A percentile compares a stretch with the other conserved stretches of the same genome.
Conservation (phyloP, 2,329 filamentous ascomycete species). For the Apiospora hydei region DNA sequence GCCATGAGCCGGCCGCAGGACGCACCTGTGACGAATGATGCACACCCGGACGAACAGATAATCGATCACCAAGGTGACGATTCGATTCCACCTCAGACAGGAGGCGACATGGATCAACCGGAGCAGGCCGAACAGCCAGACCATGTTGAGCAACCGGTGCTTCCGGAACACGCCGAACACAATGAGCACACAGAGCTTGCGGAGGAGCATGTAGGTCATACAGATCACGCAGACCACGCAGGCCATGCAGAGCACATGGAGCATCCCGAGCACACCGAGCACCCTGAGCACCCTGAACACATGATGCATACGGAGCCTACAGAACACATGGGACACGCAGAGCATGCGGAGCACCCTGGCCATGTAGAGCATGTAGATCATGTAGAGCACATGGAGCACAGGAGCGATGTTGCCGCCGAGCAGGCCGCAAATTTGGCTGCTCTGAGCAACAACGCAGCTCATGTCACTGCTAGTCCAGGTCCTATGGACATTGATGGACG, state of each 20-base stretch:
- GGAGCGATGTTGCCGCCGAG: conserved; percentile 53
- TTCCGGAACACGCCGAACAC: conserved; percentile 13
- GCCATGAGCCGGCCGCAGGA: conserved; percentile 65
- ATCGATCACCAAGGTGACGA: conserved; percentile 17
- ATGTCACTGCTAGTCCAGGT: conserved; percentile 58
- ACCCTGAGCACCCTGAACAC: not conserved
- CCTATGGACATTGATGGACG: conserved; percentile 63
- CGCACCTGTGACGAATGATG: conserved; percentile 37
- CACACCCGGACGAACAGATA: conserved; percentile 3
- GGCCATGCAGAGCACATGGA: not conserved
- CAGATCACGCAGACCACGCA: not conserved
- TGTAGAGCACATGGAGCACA: conserved; percentile 37
- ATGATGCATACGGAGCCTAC: conserved; percentile 27
- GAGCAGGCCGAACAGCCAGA: not conserved
- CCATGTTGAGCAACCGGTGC: not conserved
- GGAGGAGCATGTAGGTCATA: not conserved
- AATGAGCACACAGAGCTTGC: not conserved
- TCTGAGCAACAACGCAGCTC: conserved; percentile 47
- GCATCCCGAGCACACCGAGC: not conserved
- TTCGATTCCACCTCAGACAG: not conserved
- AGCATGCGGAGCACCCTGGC: conserved; percentile 33
- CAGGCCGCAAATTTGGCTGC: conserved; percentile 49
- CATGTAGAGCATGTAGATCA: conserved; percentile 40
- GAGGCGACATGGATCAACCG: not conserved
- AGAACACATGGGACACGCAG: conserved; percentile 38